Base-by-base conservation (phyloP, 1,284 basidiomycete species). In the Thecaphora thlaspeos region DNA sequence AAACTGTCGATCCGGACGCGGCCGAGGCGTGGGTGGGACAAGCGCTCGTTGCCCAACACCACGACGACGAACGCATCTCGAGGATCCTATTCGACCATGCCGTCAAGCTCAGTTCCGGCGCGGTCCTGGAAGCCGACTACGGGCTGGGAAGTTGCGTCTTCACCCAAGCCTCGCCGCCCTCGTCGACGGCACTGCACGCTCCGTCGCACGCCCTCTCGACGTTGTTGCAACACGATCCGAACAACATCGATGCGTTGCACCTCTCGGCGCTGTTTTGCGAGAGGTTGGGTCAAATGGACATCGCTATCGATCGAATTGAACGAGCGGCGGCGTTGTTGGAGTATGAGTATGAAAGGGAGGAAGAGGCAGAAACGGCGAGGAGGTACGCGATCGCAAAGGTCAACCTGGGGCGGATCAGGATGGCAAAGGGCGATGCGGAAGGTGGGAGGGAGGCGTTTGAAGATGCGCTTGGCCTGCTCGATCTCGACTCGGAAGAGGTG, bases 1-100 rank as follows among this genome's bases (percentile, higher is more conserved):
- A 97, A 76, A 87, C 87, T 12, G 82, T 93, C 19, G 91, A 97
- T 80, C 91, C 95, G 2, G 94, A 97, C 71, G 88, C 87, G 79
- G 84, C 88, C 0, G 77, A 86, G 24, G 87, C 91, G n/a, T 98
- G 95, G 95, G 83, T 95, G 15, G 95, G 93, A 0, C 92, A 94
- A 76, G 91, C 87, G 5, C 79, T 95, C 38, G 82, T 96, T 19
- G 91, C 91, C 17, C 83, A 83, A 15, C 78, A 80, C 39, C 86
- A 88, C 53, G 85, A 84, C 0, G 85, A 89, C 59, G 74, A 83
- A 9, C 75, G 79, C 15, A 86, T 90, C 51, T 86, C 89, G 0
- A 81, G 82, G 18, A 82, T 86, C 9, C 79, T 97, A 43, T 86
- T 93, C 43, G 88, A 88, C 56, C 92, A 98, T 78, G 88, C 91